Base-by-base conservation (phyloP, 225 moss, liverwort and hornwort genomes). In the Ulota crispa region DNA sequence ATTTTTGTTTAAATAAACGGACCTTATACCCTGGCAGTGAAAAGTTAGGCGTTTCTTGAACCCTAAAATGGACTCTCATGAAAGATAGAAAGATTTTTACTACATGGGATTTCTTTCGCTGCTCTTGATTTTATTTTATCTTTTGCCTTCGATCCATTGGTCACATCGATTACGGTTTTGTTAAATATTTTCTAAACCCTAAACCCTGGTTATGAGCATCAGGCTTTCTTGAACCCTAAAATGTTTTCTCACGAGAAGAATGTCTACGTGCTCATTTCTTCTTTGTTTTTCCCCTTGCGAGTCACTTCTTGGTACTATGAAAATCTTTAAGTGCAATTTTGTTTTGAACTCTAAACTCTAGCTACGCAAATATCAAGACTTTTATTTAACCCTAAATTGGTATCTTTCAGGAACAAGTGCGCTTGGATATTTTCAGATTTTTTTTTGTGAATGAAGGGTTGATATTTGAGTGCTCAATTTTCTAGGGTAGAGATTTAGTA, bases 1-100 rank as follows among this genome's bases (percentile, higher is more conserved):
- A 36, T 23, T 56, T 20, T 50, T 53, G 18, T 14, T 31, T 8
- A 39, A 39, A 3, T 13, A 13, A 0, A n/a, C n/a, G n/a, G n/a
- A 43, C 42, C 77, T 52, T 86, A 75, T 70, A 83, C 78, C 78
- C 61, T 81, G 56, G 18, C 36, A 5, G 21, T 62, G 28, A 39
- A 12, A 12, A 15, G 42, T 55, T 5, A 39, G 57, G 68, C 18
- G 32, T 37, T 10, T 36, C 13, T 36, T 72, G 32, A 56, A 43
- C 23, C 56, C n/a, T 75, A 23, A 28, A 21, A 13, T 69, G n/a
- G 28, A 4, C 20, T 69, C 9, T 78, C 52, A 20, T 1, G 14
- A 28, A 34, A 45, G 34, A 32, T 4, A 26, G n/a, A 8, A 20
- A 21, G 47, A 34, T 6, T n/a, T 24, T 1, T 7, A 14, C n/a